Base-by-base conservation (phyloP, 2,329 filamentous ascomycete species). In the Triangularia verruculosa region DNA sequence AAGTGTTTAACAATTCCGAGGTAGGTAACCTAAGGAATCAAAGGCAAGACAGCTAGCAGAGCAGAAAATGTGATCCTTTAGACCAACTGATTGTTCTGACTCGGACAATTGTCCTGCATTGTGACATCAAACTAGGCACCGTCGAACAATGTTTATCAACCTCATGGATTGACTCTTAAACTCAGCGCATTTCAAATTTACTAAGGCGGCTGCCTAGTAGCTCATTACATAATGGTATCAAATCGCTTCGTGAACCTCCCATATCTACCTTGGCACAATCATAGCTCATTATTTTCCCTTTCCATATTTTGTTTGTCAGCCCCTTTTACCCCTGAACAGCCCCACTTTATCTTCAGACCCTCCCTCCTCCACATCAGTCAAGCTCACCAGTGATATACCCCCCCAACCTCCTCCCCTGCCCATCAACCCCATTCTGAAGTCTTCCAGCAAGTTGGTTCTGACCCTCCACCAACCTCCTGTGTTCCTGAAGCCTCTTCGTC, bases 351-450 rank as follows among this genome's bases (percentile, higher is more conserved):
- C 34, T 15, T 15, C 34, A 47, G n/a, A 47, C 34, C 34, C 34
- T 39, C 12, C 12, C 34, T 43, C 34, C 34, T 13, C 30, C 9
- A 34, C 13, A 11, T 54, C 51, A 54, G 25, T 54, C 51, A 15
- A 54, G 51, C 74, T 86, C 83, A 56, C 78, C 78, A 54, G 80
- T 80, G 30, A 86, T 78, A 67, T 79, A 86, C n/a, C 84, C 84
- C 75, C 86, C 82, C 75, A 84, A 82, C 66, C 79, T 77, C 68
- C 81, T 74, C 51, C 56, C 56, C 34, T 72, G 73, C n/a, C 73
- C 73, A 6, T 74, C 73, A 27, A 73, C 73, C 17, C 68, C 67
- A 32, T 62, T 67, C 3, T 73, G 71, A 51, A 79, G 67, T 61
- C 73, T 76, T 34, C 72, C 72, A 17, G 78, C 78, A 7, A 80